Evolutionary conservation across 306 rosid species (phyloP), one percentile per base, ranked within the genome.

Genomic region (Pyrus pyrifolia): DNA sequence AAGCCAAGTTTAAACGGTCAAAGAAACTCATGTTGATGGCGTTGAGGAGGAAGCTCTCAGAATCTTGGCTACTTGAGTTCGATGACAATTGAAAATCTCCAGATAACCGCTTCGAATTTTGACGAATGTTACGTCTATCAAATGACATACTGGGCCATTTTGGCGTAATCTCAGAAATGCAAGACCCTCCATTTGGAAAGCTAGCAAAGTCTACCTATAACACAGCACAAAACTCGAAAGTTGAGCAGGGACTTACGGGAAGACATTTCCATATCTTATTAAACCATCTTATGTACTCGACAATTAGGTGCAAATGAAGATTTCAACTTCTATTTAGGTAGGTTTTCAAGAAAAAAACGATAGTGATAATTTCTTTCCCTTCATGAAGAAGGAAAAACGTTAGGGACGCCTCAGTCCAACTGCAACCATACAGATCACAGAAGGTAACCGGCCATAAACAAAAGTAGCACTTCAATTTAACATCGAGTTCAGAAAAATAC

Each of bases 1-100:
- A 95, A 35, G 98, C 97, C 85, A 95, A 83, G 85, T 87, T 92
- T 74, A 92, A 81, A 23, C 97, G 96, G 84, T 92, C 97, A 14
- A 92, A 87, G 87, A 95, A 95, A 88, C 85, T 87, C 97, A 95
- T 90, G 79, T 90, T 90, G 77, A 95, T 83, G 77, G 96, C 96
- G 61, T 87, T 89, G 69, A 90, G 93, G 82, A 95, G 96, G 83
- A 92, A 90, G 81, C 86, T 86, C 85, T 90, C 93, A 0, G 89
- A 80, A 74, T 92, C 97, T 85, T 84, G 88, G 85, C 85, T 72
- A 49, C 81, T 83, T 25, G 88, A 82, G 44, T 82, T 89, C 19
- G 92, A 57, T 0, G 92, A 81, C 76, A 81, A 62, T 27, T 89
- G 85, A 70, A 75, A 73, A 75, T 80, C 86, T 70, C 82, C 88